These are phyloP conservation scores for Marasmius tenuissimus DNA, from an alignment of 1,284 basidiomycete genomes.

Conservation along the genomic window DNA sequence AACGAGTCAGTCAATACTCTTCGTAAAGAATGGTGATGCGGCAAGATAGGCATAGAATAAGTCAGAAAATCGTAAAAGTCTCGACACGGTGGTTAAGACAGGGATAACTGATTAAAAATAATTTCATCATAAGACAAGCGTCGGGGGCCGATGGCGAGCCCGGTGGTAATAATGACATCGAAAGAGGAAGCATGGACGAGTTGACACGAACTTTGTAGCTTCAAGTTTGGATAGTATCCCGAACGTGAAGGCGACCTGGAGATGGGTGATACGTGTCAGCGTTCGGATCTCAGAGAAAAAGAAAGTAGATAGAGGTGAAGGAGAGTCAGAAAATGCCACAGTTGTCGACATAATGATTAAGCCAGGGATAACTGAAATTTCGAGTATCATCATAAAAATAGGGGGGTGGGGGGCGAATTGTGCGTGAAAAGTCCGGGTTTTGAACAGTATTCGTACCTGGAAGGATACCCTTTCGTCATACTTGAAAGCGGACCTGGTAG, in stretches of 20 bases:
- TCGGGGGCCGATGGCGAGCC: neutral
- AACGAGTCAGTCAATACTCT: neutral
- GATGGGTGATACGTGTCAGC: neutral
- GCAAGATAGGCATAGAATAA: neutral
- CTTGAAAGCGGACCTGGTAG: neutral
- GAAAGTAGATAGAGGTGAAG: neutral
- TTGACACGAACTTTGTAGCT: neutral
- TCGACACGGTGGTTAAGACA: slow-evolving; percentile 3
- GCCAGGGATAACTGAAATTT: neutral
- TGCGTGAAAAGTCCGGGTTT: neutral
- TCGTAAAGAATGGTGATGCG: neutral
- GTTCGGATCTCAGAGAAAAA: neutral
- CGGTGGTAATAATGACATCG: neutral
- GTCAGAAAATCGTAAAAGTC: neutral
- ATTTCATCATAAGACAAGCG: neutral
- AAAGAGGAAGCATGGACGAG: neutral
- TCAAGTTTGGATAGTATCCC: neutral
- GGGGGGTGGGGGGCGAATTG: neutral
- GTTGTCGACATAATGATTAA: neutral
- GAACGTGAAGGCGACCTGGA: neutral
- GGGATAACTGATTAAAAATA: slow-evolving; percentile 4
- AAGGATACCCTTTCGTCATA: neutral
- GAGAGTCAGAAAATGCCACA: neutral
- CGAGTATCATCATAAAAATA: neutral
- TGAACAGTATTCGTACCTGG: neutral